Base-by-base conservation (phyloP, 345 rosid species). In the Aquilaria sinensis region DNA sequence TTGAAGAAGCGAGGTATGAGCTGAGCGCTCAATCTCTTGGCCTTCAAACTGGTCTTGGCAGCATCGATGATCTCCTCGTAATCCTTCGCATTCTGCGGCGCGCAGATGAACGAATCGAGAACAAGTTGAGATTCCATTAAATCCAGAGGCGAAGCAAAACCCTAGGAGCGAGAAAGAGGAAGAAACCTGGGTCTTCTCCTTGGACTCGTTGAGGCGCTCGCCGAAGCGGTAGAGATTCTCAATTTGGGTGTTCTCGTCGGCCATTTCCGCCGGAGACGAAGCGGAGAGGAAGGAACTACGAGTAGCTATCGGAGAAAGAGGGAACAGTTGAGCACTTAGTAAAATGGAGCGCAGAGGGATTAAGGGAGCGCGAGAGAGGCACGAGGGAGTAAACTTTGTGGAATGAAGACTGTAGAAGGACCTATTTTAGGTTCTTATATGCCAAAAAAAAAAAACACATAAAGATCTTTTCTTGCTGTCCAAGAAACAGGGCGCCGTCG, bases 171-270 rank as follows among this genome's bases (percentile, higher is more conserved):
- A 51, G 45, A 55, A 3, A 37, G 41, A 23, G 23, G 23, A 23
- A 16, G 51, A 50, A 30, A 88, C 99, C 97, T 86, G 90, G 58
- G 95, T 81, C 86, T 94, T 94, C 69, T 91, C 99, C 75, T 91
- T 95, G 69, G 97, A 77, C 70, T 88, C 97, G 69, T 72, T 95
- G 63, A 95, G 96, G 2, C 96, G 83, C 67, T 95, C 99, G 9
- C 97, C 90, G 77, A 84, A 91, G 89, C 91, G 90, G 75, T 95
- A 95, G 60, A 95, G 94, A 88, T 83, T 85, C 85, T 89, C 97
- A 78, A 95, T 89, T 71, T 81, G 97, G 57, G 65, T 69, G 62
- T 84, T 80, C 31, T 89, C 98, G 32, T 87, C 94, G 57, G 83
- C 23, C 23, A 23, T 23, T 23, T 23, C 23, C 23, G 1, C 23